A percentile compares a stretch with the other conserved stretches of the same genome.
phyloP scores from a whole-genome alignment of 305 asterid species.

The Nicotiana rustica region DNA sequence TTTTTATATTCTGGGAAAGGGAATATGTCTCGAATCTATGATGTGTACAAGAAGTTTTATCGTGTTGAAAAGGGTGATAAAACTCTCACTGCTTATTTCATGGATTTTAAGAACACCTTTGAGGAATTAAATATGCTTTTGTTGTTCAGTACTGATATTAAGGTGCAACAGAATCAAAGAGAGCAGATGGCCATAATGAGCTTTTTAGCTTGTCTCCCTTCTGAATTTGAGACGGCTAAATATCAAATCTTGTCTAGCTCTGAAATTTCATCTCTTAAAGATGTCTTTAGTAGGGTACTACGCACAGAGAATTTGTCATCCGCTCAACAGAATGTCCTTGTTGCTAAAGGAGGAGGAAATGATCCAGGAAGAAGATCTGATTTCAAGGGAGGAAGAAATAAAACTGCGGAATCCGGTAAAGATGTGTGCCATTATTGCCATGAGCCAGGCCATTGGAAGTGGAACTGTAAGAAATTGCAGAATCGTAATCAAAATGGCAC shows the following conservation, averaged over 20 bases:
- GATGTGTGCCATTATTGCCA: background rate
- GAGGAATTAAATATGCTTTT: background rate
- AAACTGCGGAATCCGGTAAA: background rate
- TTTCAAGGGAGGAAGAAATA: background rate
- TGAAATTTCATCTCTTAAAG: too few relatives aligned
- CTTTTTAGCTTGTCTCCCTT: constrained; percentile 5
- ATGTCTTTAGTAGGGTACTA: too few relatives aligned
- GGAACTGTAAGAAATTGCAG: background rate
- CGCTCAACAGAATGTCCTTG: background rate
- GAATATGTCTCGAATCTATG: constrained; percentile 16
- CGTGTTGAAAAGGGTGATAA: background rate
- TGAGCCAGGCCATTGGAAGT: background rate
- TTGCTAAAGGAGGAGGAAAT: background rate
- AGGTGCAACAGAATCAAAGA: background rate
- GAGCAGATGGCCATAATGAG: background rate
- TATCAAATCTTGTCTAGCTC: background rate
- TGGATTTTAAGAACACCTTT: constrained; percentile 18
- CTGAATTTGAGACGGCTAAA: constrained; percentile 9
- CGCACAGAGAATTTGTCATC: background rate
- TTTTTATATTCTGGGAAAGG: constrained; percentile 35
- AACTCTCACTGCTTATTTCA: constrained; percentile 5
- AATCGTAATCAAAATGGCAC: background rate
- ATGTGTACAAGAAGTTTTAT: constrained; percentile 29
- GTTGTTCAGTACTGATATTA: background rate
- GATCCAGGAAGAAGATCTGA: background rate